Percentiles rank a stretch among this genome's conserved stretches.
phyloP scores from a whole-genome alignment of 192 early-diverging fungal genomes.

The Bifiguratus adelaidae region DNA sequence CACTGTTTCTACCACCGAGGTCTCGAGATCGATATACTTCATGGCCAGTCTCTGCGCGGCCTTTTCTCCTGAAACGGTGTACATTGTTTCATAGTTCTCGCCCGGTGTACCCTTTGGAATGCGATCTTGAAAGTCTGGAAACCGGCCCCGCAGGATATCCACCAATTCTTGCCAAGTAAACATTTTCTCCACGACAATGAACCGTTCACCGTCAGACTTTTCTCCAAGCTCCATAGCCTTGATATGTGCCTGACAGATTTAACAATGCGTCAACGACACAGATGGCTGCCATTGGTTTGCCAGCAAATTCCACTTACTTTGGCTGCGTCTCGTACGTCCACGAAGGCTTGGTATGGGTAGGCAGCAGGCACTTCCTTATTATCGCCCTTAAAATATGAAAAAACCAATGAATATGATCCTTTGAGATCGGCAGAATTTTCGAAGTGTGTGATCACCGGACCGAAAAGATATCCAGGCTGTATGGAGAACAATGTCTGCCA shows the following conservation, averaged over 20 bases:
- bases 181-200: not conserved
- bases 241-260: not conserved
- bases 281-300: not conserved
- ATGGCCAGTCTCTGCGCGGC: not conserved
- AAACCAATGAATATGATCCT: not conserved
- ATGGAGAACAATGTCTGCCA: not conserved
- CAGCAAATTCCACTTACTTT: too few species aligned
- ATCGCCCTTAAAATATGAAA: not conserved
- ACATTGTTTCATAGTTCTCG: not conserved
- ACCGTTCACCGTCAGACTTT: not conserved
- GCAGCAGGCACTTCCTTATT: too few species aligned
- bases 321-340: too few species aligned
- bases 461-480: not conserved
- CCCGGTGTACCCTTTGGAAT: slow-evolving; percentile 6
- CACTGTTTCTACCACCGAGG: not conserved
- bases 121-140: not conserved
- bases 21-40: not conserved
- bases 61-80: slow-evolving; percentile 1
- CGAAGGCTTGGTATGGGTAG: too few species aligned
- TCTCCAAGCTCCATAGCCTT: not conserved
- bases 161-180: not conserved
- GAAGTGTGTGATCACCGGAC: not conserved
- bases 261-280: not conserved
- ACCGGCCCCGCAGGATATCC: not conserved
- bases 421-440: slow-evolving; percentile 1